Conservation (phyloP, 169 alveolate species). For the Babesia gibsoni region DNA sequence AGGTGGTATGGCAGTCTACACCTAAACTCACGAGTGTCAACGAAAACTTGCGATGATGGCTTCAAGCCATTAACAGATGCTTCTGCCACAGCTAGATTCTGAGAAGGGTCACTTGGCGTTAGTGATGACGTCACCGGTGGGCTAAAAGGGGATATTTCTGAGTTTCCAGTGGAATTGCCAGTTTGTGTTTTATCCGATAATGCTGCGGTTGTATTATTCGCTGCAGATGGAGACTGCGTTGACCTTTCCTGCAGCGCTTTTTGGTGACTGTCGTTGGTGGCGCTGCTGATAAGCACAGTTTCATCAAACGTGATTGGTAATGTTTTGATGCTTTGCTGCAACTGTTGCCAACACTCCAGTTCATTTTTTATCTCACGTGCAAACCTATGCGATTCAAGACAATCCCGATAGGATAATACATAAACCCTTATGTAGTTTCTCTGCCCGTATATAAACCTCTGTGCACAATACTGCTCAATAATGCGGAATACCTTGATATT, state of each 20-base stretch:
- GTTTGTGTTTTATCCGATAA: background rate
- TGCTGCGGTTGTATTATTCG: background rate
- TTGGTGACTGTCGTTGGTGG: background rate
- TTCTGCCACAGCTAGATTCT: conserved; percentile 26
- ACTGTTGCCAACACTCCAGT: conserved; percentile 43
- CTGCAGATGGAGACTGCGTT: background rate
- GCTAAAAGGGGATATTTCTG: background rate
- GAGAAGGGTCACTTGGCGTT: conserved; percentile 24
- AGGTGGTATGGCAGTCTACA: conserved; percentile 78
- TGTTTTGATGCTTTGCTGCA: conserved; percentile 44
- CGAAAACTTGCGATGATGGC: conserved; percentile 66
- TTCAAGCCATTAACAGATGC: too few species aligned
- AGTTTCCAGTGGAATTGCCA: background rate
- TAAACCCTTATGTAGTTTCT: conserved; percentile 26
- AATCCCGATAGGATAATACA: conserved; percentile 48
- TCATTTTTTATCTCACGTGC: conserved; percentile 43
- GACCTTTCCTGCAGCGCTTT: background rate
- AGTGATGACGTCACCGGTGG: background rate
- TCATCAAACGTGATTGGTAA: conserved; percentile 44
- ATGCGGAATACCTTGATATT: conserved; percentile 51
- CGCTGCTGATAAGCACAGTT: conserved; percentile 14
- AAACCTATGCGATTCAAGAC: conserved; percentile 58
- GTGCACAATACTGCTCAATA: conserved; percentile 65
- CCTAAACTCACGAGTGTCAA: conserved; percentile 78
- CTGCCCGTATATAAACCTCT: background rate